Evolutionary conservation across 768 basidiomycete genomes (phyloP).

Genomic region (Suillus weaverae): DNA sequence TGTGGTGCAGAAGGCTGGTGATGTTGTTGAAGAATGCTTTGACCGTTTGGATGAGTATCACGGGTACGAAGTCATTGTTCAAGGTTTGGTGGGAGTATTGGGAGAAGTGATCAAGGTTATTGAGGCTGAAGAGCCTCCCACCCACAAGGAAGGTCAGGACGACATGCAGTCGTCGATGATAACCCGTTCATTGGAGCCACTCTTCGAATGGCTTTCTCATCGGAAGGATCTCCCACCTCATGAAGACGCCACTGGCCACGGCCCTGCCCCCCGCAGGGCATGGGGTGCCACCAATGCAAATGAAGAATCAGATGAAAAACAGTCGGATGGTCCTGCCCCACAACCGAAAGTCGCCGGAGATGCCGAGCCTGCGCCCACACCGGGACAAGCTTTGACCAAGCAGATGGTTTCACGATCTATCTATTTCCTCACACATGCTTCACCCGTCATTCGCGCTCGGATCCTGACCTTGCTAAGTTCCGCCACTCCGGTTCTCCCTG

Average conservation of each 20-base stretch:
- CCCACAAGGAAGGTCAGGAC: slow-evolving; percentile 16
- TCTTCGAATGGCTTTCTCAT: slow-evolving; percentile 67
- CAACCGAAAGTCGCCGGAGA: slow-evolving; percentile 27
- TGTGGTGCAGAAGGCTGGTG: slow-evolving; percentile 86
- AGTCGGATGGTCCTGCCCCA: slow-evolving; percentile 15
- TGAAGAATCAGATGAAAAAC: slow-evolving; percentile 24
- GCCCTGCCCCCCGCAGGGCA: slow-evolving; percentile 55
- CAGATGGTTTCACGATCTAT: slow-evolving; percentile 86
- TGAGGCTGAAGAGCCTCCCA: slow-evolving; percentile 48
- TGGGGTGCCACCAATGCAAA: slow-evolving; percentile 47
- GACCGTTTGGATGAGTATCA: slow-evolving; percentile 96
- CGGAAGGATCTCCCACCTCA: slow-evolving; percentile 39
- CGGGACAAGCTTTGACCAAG: slow-evolving; percentile 72
- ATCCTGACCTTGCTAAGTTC: slow-evolving; percentile 75
- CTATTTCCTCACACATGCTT: slow-evolving; percentile 89
- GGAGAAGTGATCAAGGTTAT: slow-evolving; percentile 83
- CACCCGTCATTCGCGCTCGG: slow-evolving; percentile 80
- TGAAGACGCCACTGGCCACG: slow-evolving; percentile 50
- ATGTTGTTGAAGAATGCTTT: slow-evolving; percentile 97
- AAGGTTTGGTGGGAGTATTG: slow-evolving; percentile 85
- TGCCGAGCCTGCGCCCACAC: slow-evolving; percentile 55
- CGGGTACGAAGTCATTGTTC: slow-evolving; percentile 84
- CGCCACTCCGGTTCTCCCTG: slow-evolving; percentile 70
- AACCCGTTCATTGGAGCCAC: slow-evolving; percentile 42
- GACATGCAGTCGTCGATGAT: slow-evolving; percentile 23